These are phyloP conservation scores for Colletotrichum spinosum DNA, from an alignment of 2,329 filamentous ascomycete species.

Conservation along the genomic window DNA sequence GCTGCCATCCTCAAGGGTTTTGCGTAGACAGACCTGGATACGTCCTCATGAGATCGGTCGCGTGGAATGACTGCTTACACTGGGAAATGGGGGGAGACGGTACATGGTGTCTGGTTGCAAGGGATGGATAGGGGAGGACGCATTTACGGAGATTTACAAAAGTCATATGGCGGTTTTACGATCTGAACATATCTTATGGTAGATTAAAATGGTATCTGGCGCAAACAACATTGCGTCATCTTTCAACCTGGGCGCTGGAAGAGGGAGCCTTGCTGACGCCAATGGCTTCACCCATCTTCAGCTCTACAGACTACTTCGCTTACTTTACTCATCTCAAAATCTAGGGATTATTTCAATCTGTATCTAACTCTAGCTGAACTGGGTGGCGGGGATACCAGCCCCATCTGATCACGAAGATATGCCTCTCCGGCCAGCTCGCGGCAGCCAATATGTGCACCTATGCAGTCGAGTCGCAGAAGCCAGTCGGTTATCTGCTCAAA, in stretches of 20 bases:
- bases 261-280: too few relatives aligned
- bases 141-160: constrained; percentile 21
- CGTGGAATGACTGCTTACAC: too few relatives aligned
- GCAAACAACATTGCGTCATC: not conserved
- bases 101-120: constrained; percentile 16
- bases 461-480: not conserved
- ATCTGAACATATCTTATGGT: constrained; percentile 10
- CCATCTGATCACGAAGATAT: constrained; percentile 4
- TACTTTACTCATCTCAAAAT: not conserved
- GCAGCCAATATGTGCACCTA: constrained; percentile 8
- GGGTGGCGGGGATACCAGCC: not conserved
- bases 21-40: constrained; percentile 58
- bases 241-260: not conserved
- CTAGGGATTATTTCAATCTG: constrained; percentile 10
- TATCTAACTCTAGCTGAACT: too few relatives aligned
- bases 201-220: constrained; percentile 9
- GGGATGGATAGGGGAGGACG: constrained; percentile 1
- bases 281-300: not conserved
- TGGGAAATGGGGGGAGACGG: not conserved
- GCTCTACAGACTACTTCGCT: not conserved
- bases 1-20: constrained; percentile 91
- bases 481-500: not conserved
- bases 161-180: not conserved
- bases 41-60: too few relatives aligned
- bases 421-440: constrained; percentile 1